Conservation (phyloP, 495 filamentous ascomycete species). For the Pseudomonodictys pantanalensis region DNA sequence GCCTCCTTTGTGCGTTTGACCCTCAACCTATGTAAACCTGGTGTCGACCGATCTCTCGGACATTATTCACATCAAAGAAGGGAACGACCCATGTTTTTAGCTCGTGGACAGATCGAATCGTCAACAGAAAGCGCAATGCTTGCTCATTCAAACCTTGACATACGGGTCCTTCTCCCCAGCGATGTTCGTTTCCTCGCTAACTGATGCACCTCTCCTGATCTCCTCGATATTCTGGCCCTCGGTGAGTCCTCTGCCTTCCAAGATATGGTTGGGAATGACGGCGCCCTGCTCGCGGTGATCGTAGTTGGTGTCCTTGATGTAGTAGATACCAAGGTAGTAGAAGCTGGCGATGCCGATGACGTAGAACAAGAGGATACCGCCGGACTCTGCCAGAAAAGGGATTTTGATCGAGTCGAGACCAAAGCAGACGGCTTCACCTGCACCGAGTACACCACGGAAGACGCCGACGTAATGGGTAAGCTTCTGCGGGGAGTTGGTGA, state of each 20-base stretch:
- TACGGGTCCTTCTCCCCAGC: not conserved
- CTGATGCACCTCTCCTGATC: not conserved
- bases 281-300: constrained; percentile 16
- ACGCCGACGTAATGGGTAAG: constrained; percentile 26
- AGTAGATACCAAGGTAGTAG: constrained; percentile 24
- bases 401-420: constrained; percentile 28
- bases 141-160: no score
- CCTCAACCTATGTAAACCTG: no score
- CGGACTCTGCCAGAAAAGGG: constrained; percentile 21
- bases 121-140: no score
- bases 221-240: constrained; percentile 10
- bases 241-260: constrained; percentile 10
- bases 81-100: no score
- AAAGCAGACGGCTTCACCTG: constrained; percentile 30
- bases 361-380: constrained; percentile 28
- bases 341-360: constrained; percentile 11
- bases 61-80: no score
- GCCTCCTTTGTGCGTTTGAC: no score
- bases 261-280: constrained; percentile 28
- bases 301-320: constrained; percentile 30
- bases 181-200: not conserved
- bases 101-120: no score
- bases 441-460: constrained; percentile 29
- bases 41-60: no score
- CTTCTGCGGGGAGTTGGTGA: constrained; percentile 19